Evolutionary conservation across 768 basidiomycete species (phyloP).

Genomic region (Amyloporia xantha): DNA sequence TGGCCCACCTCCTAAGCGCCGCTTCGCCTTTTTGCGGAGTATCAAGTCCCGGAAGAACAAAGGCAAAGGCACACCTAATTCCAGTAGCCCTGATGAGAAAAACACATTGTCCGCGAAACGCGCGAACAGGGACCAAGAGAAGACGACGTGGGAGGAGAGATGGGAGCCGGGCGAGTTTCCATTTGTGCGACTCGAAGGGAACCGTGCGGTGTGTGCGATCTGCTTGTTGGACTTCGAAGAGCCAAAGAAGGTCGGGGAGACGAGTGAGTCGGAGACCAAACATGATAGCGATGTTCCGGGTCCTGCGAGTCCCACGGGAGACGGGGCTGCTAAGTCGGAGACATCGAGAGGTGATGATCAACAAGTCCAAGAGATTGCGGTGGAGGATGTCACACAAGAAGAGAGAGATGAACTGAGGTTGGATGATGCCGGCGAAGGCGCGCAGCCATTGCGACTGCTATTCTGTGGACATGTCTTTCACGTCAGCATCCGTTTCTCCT

Average conservation of each 20-base stretch:
- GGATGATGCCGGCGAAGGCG: constrained; percentile 67
- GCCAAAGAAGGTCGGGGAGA: constrained; percentile 40
- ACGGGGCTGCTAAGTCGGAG: constrained; percentile 5
- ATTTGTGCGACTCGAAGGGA: constrained; percentile 75
- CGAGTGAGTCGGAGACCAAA: constrained; percentile 8
- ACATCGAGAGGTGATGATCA: too few species aligned
- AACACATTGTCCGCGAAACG: constrained; percentile 15
- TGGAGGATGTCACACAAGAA: constrained; percentile 30
- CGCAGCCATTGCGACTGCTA: constrained; percentile 70
- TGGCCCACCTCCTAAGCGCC: constrained; percentile 30
- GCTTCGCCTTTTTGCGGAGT: constrained; percentile 45
- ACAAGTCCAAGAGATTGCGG: constrained; percentile 28
- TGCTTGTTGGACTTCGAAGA: constrained; percentile 83
- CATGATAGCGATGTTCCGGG: constrained; percentile 1
- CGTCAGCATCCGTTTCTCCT: constrained; percentile 39
- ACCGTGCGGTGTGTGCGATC: constrained; percentile 79
- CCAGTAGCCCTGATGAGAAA: constrained; percentile 4
- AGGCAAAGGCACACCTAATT: constrained; percentile 15
- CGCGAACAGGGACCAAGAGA: constrained; percentile 19
- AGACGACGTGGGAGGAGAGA: constrained; percentile 64
- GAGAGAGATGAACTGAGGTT: constrained; percentile 42
- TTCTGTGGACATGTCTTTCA: constrained; percentile 88
- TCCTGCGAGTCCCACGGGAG: background rate
- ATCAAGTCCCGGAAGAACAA: constrained; percentile 16
- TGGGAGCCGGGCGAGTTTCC: constrained; percentile 77